Conservation (phyloP, 2,329 filamentous ascomycete species). For the Pseudonectria buxi region DNA sequence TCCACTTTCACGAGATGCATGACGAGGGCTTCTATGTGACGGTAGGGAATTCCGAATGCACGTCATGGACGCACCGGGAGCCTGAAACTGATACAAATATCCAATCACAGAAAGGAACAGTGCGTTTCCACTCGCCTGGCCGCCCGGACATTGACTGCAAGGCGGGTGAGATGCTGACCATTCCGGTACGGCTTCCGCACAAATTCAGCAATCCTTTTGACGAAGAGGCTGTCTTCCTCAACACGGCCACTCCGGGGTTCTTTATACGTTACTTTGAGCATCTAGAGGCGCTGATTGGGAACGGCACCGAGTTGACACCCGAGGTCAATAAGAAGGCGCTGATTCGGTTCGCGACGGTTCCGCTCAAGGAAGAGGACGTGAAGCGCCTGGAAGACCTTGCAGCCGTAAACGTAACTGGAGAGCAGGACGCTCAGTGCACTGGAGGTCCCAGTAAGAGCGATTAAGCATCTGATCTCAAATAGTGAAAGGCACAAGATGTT, state of each 20-base stretch:
- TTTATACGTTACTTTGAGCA: constrained; percentile 18
- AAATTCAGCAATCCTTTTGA: constrained; percentile 20
- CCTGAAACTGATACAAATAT: background rate
- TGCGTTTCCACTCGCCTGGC: constrained; percentile 15
- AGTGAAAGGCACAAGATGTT: too few species aligned
- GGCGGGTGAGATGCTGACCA: constrained; percentile 14
- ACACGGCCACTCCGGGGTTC: constrained; percentile 15
- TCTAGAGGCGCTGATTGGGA: constrained; percentile 12
- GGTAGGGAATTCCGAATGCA: constrained; percentile 1
- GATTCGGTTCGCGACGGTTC: constrained; percentile 12
- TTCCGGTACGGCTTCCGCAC: constrained; percentile 17
- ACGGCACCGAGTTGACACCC: constrained; percentile 10
- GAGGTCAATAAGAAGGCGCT: constrained; percentile 12
- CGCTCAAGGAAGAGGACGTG: constrained; percentile 9
- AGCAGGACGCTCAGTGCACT: background rate
- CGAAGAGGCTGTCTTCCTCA: constrained; percentile 17
- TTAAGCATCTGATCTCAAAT: too few species aligned
- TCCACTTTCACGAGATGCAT: constrained; percentile 18
- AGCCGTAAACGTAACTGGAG: background rate
- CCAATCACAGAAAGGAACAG: constrained; percentile 12
- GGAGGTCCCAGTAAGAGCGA: too few species aligned
- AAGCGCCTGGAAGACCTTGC: constrained; percentile 6
- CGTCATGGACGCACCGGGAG: background rate
- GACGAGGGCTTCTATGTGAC: constrained; percentile 16
- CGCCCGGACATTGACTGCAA: constrained; percentile 14